Evolutionary conservation across 2,329 filamentous ascomycete genomes (phyloP).

Genomic region (Cladophialophora psammophila): DNA sequence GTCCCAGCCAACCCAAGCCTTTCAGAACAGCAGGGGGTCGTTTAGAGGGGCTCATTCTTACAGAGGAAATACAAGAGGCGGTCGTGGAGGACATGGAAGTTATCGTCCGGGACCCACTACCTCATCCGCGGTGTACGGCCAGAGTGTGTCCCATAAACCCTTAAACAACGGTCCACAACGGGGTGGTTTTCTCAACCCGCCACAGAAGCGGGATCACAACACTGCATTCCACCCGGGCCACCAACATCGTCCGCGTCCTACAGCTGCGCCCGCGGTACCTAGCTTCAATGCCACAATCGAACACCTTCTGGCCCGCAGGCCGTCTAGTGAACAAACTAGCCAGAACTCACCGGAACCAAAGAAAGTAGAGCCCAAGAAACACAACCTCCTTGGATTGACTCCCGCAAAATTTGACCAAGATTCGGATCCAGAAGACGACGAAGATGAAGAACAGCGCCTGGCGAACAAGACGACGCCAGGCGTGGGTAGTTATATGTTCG

Average conservation of each 20-base stretch:
- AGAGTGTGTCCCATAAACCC: conserved; percentile 9
- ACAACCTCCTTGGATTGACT: conserved; percentile 58
- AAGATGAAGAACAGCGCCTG: conserved; percentile 49
- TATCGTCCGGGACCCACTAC: background rate
- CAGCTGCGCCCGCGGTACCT: conserved; percentile 38
- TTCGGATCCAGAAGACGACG: conserved; percentile 55
- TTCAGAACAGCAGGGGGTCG: conserved; percentile 28
- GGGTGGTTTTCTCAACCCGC: conserved; percentile 15
- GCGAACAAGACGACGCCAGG: conserved; percentile 42
- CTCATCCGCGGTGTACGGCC: conserved; percentile 7
- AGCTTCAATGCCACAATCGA: conserved; percentile 39
- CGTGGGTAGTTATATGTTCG: conserved; percentile 54
- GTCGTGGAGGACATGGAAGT: conserved; percentile 25
- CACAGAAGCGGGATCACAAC: conserved; percentile 39
- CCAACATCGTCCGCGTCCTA: conserved; percentile 31
- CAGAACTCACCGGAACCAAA: conserved; percentile 45
- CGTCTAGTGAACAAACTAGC: conserved; percentile 18
- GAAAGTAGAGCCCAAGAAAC: conserved; percentile 43
- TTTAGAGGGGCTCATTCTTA: conserved; percentile 23
- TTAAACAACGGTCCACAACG: conserved; percentile 16
- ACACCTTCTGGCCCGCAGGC: conserved; percentile 35
- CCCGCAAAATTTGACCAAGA: conserved; percentile 55
- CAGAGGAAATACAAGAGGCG: conserved; percentile 27
- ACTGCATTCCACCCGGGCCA: conserved; percentile 36
- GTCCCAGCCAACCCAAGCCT: conserved; percentile 18